phyloP scores from a whole-genome alignment of 2,329 filamentous ascomycete genomes.

The Neoarthrinium moseri region DNA sequence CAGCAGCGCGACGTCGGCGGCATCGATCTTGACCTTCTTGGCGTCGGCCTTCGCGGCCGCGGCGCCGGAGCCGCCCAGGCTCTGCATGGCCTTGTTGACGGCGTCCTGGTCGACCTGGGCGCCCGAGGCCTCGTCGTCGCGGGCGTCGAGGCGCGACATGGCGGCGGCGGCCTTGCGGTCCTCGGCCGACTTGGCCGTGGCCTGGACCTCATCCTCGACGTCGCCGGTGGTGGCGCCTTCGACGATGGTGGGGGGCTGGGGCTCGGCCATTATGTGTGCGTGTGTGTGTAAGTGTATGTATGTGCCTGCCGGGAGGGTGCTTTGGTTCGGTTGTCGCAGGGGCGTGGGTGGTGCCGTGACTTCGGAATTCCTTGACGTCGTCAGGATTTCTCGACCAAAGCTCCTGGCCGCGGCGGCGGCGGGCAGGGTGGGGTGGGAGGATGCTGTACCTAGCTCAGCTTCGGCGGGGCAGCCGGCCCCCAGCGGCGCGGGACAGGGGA shows the following conservation, averaged over 20 bases:
- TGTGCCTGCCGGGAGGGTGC: background rate
- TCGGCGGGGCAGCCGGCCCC: too few species aligned
- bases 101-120: conserved; percentile 69
- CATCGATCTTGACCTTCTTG: conserved; percentile 72
- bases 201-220: conserved; percentile 53
- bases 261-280: conserved; percentile 54
- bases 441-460: too few species aligned
- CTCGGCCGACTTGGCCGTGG: conserved; percentile 64
- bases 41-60: conserved; percentile 38
- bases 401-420: too few species aligned
- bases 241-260: conserved; percentile 55
- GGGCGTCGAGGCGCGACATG: conserved; percentile 65
- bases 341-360: too few species aligned
- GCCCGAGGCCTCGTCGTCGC: conserved; percentile 46
- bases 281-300: background rate
- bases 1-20: conserved; percentile 67
- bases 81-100: conserved; percentile 70
- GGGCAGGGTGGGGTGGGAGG: too few species aligned
- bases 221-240: conserved; percentile 61
- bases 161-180: conserved; percentile 76
- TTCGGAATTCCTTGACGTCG: background rate
- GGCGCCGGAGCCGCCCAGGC: conserved; percentile 41
- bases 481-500: too few species aligned
- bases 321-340: too few species aligned
- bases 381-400: background rate